Percentiles rank a stretch among this genome's conserved stretches.
Conservation (phyloP, 2,329 filamentous ascomycete genomes). For the Cercospora sesami region DNA sequence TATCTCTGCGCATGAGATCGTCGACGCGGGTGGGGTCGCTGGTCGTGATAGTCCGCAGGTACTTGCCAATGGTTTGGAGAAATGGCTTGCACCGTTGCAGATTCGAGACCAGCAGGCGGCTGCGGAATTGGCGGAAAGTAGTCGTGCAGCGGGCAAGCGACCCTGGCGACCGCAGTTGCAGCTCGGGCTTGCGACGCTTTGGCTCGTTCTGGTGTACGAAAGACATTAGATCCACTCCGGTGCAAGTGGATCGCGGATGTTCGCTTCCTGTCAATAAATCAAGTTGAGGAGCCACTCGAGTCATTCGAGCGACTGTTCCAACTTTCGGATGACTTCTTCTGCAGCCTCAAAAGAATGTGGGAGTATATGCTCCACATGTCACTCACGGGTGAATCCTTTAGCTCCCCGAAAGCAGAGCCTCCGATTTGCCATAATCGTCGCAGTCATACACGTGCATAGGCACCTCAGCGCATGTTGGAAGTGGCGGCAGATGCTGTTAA, state of each 20-base stretch:
- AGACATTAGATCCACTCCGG: background rate
- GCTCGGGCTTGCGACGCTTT: constrained; percentile 19
- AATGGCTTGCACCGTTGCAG: constrained; percentile 8
- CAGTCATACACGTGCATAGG: background rate
- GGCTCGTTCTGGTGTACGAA: constrained; percentile 18
- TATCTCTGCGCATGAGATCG: constrained; percentile 6
- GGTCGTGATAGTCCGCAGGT: constrained; percentile 3
- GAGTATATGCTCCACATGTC: background rate
- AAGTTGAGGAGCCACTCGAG: background rate
- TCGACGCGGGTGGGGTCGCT: background rate
- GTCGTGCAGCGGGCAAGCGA: constrained; percentile 13
- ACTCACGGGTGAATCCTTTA: background rate
- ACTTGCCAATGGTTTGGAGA: constrained; percentile 14
- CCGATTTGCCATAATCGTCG: background rate
- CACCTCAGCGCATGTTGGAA: background rate
- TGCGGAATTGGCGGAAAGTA: background rate
- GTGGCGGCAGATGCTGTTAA: background rate
- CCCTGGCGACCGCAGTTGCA: constrained; percentile 14
- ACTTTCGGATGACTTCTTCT: background rate
- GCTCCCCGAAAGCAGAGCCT: background rate
- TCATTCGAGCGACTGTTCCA: background rate
- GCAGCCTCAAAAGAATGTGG: background rate
- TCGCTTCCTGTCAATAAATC: background rate
- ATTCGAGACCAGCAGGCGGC: background rate
- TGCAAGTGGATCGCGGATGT: background rate